Evolutionary conservation across 177 flowering plant species (phyloP), one percentile per base, ranked within the genome.

Genomic region (Vitis hybrid): DNA sequence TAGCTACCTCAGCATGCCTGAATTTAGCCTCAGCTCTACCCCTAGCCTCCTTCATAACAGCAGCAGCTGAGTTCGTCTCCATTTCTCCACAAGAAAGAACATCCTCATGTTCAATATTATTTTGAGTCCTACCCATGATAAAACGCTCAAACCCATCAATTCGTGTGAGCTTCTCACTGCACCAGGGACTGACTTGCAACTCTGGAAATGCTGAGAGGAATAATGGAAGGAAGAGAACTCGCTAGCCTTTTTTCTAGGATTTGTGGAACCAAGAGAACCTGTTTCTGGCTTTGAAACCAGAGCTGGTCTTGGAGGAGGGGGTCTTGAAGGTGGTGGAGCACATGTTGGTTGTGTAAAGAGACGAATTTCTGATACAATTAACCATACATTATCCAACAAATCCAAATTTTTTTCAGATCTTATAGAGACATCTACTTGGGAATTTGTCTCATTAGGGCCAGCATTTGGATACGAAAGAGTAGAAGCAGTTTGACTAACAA

Each of bases 281-380:
- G 60, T 60, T 56, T 74, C 84, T 18, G 80, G 67, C 72, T 77
- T 92, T 19, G 86, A 73, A 67, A 72, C 51, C 14, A 76, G 81
- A 14, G 82, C 76, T 33, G 97, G 92, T 75, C 87, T 83, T 16
- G 93, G 88, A 68, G 98, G 98, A 52, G 99, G 98, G 7, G 97
- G 98, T 74, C 99, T 91, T 74, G 98, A 87, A 75, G 98, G 99
- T 10, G 99, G 98, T 60, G 99, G 97, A 71, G 97, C 95, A 80
- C 81, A 77, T 64, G 98, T 92, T 6, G 97, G 98, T 71, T 87
- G 92, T 5, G 99, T 96, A 69, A 84, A 88, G 70, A 96, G 92
- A 77, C 94, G 97, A 77, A 96, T 74, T 76, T 93, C 98, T 57
- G 90, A 86, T 58, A 96, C 99, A 62, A 90, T 87, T 22, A 96